These are phyloP conservation scores for Novymonas esmeraldas DNA, from an alignment of 208 protist species.

Conservation along the genomic window DNA sequence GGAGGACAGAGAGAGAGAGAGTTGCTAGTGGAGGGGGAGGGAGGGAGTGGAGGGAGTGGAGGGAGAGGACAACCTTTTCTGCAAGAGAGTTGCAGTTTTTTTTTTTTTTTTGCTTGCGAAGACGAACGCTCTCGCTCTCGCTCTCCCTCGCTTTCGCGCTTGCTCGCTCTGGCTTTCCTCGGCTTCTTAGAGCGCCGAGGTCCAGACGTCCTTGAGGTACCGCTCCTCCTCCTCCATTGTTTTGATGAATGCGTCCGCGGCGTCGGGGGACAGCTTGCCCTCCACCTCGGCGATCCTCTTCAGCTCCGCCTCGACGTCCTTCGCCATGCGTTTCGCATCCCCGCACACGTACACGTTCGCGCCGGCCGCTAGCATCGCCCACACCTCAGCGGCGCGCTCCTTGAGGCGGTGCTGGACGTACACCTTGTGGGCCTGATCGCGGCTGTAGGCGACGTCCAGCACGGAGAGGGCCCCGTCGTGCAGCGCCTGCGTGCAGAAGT, in stretches of 20 bases:
- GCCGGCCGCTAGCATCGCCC: conserved; percentile 62
- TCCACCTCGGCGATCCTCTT: conserved; percentile 52
- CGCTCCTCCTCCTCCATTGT: conserved; percentile 63
- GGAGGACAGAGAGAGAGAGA: neutral
- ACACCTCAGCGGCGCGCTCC: conserved; percentile 61
- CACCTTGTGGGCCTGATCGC: conserved; percentile 77
- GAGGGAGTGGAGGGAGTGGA: neutral
- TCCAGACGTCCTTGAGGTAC: conserved; percentile 90
- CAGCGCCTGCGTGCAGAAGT: conserved; percentile 67
- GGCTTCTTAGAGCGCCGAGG: conserved; percentile 44
- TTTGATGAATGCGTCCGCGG: conserved; percentile 55
- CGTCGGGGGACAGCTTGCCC: conserved; percentile 45
- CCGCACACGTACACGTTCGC: conserved; percentile 93
- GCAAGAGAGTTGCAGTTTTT: no score
- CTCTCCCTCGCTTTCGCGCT: neutral
- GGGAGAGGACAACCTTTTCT: neutral
- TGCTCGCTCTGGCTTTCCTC: neutral
- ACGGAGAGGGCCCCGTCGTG: conserved; percentile 62
- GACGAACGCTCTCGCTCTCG: neutral
- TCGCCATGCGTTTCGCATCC: conserved; percentile 92
- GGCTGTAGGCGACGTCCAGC: conserved; percentile 85
- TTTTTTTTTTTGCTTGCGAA: no score
- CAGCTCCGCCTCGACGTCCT: conserved; percentile 84
- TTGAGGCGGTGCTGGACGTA: conserved; percentile 93
- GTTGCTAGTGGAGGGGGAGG: neutral